These are phyloP conservation scores for Didymella arachidicola DNA, from an alignment of 2,329 filamentous ascomycete species.

Conservation along the genomic window DNA sequence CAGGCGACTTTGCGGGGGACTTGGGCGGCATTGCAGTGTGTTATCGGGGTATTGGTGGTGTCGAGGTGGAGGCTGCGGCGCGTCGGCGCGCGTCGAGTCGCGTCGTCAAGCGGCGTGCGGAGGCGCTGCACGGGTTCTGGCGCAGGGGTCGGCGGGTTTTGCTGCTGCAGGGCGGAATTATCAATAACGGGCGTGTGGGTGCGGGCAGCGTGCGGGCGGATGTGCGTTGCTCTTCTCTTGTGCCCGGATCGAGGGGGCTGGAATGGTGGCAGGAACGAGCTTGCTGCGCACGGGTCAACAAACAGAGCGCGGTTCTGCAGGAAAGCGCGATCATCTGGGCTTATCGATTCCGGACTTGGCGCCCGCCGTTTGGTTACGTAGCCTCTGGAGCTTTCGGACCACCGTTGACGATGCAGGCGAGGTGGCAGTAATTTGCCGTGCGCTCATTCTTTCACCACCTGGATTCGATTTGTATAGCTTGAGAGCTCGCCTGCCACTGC, in stretches of 20 bases:
- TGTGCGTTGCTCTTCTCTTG: constrained; percentile 24
- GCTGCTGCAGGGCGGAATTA: background rate
- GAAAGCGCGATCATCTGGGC: constrained; percentile 18
- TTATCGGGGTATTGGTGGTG: background rate
- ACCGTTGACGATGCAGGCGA: constrained; percentile 3
- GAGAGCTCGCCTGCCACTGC: background rate
- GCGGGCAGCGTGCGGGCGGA: constrained; percentile 19
- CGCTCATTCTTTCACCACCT: background rate
- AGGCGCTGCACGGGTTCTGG: background rate
- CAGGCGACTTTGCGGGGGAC: constrained; percentile 31
- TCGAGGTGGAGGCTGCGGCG: constrained; percentile 14
- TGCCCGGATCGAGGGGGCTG: constrained; percentile 36
- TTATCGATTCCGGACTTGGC: constrained; percentile 16
- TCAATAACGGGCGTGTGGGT: constrained; percentile 1
- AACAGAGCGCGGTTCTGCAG: background rate
- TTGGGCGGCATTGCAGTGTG: constrained; percentile 9
- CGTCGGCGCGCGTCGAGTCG: constrained; percentile 22
- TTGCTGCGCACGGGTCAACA: constrained; percentile 10
- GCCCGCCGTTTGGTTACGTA: constrained; percentile 14
- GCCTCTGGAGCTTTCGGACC: constrained; percentile 11
- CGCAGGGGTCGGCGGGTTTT: background rate
- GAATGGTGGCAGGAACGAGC: constrained; percentile 22
- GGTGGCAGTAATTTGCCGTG: constrained; percentile 8
- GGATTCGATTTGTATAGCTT: too few relatives aligned
- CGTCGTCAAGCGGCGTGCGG: constrained; percentile 7